A percentile compares a stretch with the other conserved stretches of the same genome.
Conservation (phyloP, 1,284 basidiomycete species). For the Ceratobasidium sp. region DNA sequence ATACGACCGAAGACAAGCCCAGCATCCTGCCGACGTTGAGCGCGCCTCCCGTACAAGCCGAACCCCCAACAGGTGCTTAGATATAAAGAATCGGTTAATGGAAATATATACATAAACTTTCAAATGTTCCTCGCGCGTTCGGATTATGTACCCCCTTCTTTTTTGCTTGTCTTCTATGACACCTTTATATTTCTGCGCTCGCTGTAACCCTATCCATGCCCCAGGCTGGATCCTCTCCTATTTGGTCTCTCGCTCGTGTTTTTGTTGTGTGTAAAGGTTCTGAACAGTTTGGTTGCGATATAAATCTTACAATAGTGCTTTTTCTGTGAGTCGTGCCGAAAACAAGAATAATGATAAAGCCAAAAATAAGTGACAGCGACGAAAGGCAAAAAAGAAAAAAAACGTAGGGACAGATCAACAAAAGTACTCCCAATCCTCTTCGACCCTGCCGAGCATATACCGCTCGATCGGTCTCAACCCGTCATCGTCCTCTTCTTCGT, state of each 20-base stretch:
- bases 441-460: conserved; percentile 87
- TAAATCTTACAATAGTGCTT: conserved; percentile 21
- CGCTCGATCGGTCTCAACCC: conserved; percentile 72
- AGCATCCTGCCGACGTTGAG: conserved; percentile 23
- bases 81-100: background rate
- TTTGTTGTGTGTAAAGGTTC: conserved; percentile 11
- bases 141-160: background rate
- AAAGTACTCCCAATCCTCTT: conserved; percentile 84
- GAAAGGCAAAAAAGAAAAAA: too few relatives aligned
- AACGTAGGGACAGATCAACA: conserved; percentile 45
- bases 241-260: conserved; percentile 19
- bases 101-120: background rate
- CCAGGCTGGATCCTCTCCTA: conserved; percentile 10
- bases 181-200: conserved; percentile 1
- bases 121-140: background rate
- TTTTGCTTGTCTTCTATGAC: background rate
- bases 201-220: background rate
- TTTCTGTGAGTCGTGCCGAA: background rate
- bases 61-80: conserved; percentile 21
- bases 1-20: background rate
- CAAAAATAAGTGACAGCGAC: background rate
- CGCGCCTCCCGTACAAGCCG: conserved; percentile 18
- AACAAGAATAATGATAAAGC: conserved; percentile 47
- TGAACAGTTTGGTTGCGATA: conserved; percentile 5
- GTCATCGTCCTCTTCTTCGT: conserved; percentile 61